Percentiles rank a stretch among this genome's conserved stretches.
These are phyloP conservation scores for Noccaea caerulescens DNA, from an alignment of 345 rosid species.

Conservation along the genomic window DNA sequence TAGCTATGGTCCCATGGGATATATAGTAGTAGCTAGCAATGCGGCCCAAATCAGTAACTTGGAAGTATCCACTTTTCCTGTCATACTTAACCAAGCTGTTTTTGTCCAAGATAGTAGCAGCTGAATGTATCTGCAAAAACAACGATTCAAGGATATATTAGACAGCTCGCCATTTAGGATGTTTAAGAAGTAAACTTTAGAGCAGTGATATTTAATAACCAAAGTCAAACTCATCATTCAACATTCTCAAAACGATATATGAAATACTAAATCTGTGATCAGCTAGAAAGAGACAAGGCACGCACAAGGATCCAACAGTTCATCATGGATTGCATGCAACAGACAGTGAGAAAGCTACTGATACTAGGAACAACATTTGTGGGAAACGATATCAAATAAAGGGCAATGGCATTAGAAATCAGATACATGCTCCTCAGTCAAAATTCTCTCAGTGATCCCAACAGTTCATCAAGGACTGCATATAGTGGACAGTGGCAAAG, in stretches of 20 bases:
- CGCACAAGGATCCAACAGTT: constrained; percentile 20
- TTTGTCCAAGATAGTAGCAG: constrained; percentile 87
- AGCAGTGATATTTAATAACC: background rate
- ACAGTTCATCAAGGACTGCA: constrained; percentile 21
- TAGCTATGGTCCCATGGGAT: constrained; percentile 89
- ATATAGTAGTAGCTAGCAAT: constrained; percentile 96
- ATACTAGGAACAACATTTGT: constrained; percentile 1
- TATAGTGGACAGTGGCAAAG: constrained; percentile 18
- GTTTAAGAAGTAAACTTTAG: background rate
- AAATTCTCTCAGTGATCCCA: constrained; percentile 12
- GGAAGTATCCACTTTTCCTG: constrained; percentile 92
- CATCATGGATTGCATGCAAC: constrained; percentile 20
- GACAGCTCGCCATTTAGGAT: constrained; percentile 1
- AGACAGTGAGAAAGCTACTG: constrained; percentile 24
- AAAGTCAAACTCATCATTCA: constrained; percentile 14
- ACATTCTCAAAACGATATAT: constrained; percentile 7
- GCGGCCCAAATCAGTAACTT: constrained; percentile 98
- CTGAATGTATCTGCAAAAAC: constrained; percentile 76
- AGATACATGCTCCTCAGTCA: constrained; percentile 22
- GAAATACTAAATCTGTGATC: constrained; percentile 24
- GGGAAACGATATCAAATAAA: constrained; percentile 17
- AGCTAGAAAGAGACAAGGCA: constrained; percentile 19
- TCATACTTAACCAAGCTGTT: constrained; percentile 91
- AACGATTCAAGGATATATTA: constrained; percentile 18
- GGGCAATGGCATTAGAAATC: constrained; percentile 7